A percentile compares a stretch with the other conserved stretches of the same genome.
phyloP scores from a whole-genome alignment of 164 flowering plant genomes.

The Umbellularia californica region DNA sequence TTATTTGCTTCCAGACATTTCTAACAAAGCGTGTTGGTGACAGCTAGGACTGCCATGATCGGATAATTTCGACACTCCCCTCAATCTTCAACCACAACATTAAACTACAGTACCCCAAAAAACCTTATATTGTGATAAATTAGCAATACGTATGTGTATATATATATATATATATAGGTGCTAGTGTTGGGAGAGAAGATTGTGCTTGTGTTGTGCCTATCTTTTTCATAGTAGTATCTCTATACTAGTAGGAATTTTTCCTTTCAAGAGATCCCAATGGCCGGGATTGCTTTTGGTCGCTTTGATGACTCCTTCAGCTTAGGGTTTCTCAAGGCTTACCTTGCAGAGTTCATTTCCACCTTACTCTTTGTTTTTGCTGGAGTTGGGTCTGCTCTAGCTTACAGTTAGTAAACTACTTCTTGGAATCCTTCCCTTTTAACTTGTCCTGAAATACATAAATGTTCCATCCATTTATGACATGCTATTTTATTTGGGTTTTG shows the following conservation, averaged over 20 bases:
- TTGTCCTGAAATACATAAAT: too few species aligned
- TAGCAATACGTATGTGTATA: too few species aligned
- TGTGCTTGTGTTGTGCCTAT: too few species aligned
- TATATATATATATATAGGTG: too few species aligned
- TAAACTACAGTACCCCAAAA: too few species aligned
- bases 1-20: slow-evolving; percentile 10
- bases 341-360: slow-evolving; percentile 85
- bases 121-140: too few species aligned
- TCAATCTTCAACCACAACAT: neutral
- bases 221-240: too few species aligned
- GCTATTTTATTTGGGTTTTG: too few species aligned
- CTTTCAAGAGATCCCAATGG: slow-evolving; percentile 29
- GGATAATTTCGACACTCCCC: neutral
- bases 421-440: too few species aligned
- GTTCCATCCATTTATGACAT: too few species aligned
- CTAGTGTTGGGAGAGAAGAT: too few species aligned
- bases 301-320: slow-evolving; percentile 65
- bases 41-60: slow-evolving; percentile 4
- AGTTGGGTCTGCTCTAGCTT: slow-evolving; percentile 85
- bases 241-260: neutral
- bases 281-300: slow-evolving; percentile 63
- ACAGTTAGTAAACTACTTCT: slow-evolving; percentile 31
- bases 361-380: slow-evolving; percentile 82
- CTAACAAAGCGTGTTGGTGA: slow-evolving; percentile 3
- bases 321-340: slow-evolving; percentile 62